Percentiles rank a stretch among this genome's conserved stretches.
phyloP scores from a whole-genome alignment of 2,329 filamentous ascomycete genomes.

The Sclerotinia subarctica region DNA sequence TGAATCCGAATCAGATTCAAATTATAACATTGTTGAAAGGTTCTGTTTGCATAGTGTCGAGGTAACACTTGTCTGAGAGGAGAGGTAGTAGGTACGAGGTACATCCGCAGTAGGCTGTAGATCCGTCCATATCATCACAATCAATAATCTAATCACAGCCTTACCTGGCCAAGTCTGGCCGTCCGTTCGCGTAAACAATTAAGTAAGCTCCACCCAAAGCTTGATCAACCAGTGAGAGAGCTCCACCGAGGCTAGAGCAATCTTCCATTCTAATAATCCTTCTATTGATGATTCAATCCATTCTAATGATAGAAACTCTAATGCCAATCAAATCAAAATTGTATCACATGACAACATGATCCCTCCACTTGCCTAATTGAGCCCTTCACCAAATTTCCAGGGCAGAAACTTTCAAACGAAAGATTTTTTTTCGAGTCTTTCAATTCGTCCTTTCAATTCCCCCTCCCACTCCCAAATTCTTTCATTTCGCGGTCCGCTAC shows the following conservation, averaged over 20 bases:
- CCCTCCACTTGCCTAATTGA: background rate
- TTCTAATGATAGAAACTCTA: background rate
- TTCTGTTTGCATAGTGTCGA: background rate
- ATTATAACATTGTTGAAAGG: background rate
- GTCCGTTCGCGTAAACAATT: conserved; percentile 7
- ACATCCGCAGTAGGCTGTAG: too few species aligned
- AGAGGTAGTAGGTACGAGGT: too few species aligned
- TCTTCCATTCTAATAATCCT: background rate
- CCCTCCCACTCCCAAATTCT: background rate
- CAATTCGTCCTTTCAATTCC: background rate
- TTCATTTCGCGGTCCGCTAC: conserved; percentile 24
- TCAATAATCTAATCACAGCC: background rate
- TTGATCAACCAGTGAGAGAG: background rate
- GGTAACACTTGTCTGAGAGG: background rate
- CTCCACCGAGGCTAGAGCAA: too few species aligned
- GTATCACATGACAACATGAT: background rate
- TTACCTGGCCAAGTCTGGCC: background rate
- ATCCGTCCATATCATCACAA: background rate
- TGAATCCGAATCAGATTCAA: background rate
- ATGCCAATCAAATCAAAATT: background rate
- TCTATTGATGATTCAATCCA: too few species aligned
- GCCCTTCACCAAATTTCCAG: background rate
- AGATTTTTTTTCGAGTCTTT: conserved; percentile 8
- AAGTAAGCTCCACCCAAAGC: background rate
- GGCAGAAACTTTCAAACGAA: conserved; percentile 14